phyloP scores from a whole-genome alignment of 75 land plant genomes.

The Pseudotsuga menziesii region DNA sequence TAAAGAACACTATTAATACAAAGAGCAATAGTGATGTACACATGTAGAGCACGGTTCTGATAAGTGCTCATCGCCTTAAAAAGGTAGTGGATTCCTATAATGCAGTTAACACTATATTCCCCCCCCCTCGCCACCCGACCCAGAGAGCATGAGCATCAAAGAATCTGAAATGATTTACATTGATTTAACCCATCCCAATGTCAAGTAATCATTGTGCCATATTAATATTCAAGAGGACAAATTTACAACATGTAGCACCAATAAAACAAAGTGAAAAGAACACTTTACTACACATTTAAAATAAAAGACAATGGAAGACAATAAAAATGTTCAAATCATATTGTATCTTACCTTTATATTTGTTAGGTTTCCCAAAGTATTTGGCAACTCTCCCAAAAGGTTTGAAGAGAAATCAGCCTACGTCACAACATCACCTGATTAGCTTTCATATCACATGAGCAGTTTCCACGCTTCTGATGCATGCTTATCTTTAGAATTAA shows the following conservation, averaged over 20 bases:
- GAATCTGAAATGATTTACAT: too few relatives aligned
- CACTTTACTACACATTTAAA: neutral
- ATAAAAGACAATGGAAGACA: neutral
- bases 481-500: too few relatives aligned
- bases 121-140: too few relatives aligned
- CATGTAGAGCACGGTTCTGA: too few relatives aligned
- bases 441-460: neutral
- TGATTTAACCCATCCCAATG: neutral
- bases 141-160: too few relatives aligned
- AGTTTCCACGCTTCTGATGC: neutral
- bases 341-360: constrained; percentile 52
- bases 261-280: neutral
- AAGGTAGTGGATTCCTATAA: too few relatives aligned
- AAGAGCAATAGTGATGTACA: too few relatives aligned
- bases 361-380: constrained; percentile 45
- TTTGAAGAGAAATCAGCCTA: constrained; percentile 83
- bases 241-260: neutral
- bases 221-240: neutral
- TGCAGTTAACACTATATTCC: too few relatives aligned
- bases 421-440: constrained; percentile 10
- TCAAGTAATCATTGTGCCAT: too few relatives aligned
- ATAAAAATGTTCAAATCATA: neutral
- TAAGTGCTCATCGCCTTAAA: too few relatives aligned
- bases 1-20: too few relatives aligned
- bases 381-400: constrained; percentile 58